Conservation (phyloP, 225 moss, liverwort and hornwort genomes). For the Polytrichum formosum region DNA sequence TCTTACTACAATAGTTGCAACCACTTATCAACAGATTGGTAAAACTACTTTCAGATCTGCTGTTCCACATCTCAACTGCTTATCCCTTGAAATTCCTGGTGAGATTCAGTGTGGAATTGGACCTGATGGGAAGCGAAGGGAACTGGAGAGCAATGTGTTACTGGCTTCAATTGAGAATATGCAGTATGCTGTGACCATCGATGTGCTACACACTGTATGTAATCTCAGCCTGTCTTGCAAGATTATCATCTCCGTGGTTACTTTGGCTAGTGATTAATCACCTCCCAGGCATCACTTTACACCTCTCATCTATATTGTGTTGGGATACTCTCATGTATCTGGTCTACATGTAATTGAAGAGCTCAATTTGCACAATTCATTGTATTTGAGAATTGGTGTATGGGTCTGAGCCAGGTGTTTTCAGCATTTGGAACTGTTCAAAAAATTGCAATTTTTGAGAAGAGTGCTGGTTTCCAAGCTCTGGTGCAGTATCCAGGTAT, state of each 20-base stretch:
- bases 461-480: slow-evolving; percentile 98
- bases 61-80: no score
- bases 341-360: background rate
- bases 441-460: slow-evolving; percentile 98
- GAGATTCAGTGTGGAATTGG: slow-evolving; percentile 81
- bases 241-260: background rate
- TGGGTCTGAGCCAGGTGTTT: slow-evolving; percentile 57
- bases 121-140: slow-evolving; percentile 93
- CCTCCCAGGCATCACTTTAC: background rate
- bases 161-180: slow-evolving; percentile 97
- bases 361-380: background rate
- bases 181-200: slow-evolving; percentile 99
- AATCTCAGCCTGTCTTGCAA: background rate
- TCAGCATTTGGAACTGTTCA: slow-evolving; percentile 96
- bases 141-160: slow-evolving; percentile 97
- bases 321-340: background rate
- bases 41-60: no score
- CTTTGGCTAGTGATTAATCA: background rate
- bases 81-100: background rate
- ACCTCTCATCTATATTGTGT: background rate
- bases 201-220: slow-evolving; percentile 90
- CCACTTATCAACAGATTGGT: no score
- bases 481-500: slow-evolving; percentile 97
- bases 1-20: no score
- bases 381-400: background rate